Evolutionary conservation across 495 filamentous ascomycete species (phyloP), one percentile per base, ranked within the genome.

Genomic region (Diplogelasinospora grovesii): DNA sequence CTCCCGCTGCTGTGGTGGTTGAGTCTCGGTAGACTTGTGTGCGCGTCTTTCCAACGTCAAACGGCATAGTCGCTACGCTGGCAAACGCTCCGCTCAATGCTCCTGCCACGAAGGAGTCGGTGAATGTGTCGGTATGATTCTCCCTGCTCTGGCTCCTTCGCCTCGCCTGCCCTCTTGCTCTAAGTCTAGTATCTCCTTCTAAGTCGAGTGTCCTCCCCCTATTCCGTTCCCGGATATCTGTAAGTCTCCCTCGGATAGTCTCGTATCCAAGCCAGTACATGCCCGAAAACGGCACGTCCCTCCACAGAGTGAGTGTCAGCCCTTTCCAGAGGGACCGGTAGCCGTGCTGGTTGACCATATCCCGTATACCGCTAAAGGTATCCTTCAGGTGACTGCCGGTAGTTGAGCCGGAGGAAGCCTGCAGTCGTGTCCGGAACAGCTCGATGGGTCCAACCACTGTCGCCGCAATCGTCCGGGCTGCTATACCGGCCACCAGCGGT

Each of bases 241-340:
- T 79, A 22, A 95, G 59, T 20, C 51, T 55, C 23, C 76, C 74
- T 21, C 86, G 79, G 28, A 87, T 78, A 21, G 76, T 71, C 68
- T 98, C 92, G 56, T 98, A 98, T 9, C 92, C 92, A 77, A 84
- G 87, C 92, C 92, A 98, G 65, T 98, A 98, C 39, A 98, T 71
- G 6, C 84, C 92, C 4, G 90, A 96, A 56, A 98, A 98, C 1
- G 92, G 92, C 0, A 96, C 92, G 56, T 98, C 92, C 21, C 92
- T 74, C 92, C 92, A 98, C 52, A 98, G 77, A 0, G 90, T 97
- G 22, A 98, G 70, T 0, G 83, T 86, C 39, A 98, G 64, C 0
- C 92, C 92, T n/a, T 92, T 72, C 92, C 92, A 98, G 0, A 98
- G 74, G 1, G 89, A 85, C 7, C 70, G 70, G 43, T 89, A 85